These are phyloP conservation scores for Tolypocladium sp. DNA, from an alignment of 2,329 filamentous ascomycete genomes.

Conservation along the genomic window DNA sequence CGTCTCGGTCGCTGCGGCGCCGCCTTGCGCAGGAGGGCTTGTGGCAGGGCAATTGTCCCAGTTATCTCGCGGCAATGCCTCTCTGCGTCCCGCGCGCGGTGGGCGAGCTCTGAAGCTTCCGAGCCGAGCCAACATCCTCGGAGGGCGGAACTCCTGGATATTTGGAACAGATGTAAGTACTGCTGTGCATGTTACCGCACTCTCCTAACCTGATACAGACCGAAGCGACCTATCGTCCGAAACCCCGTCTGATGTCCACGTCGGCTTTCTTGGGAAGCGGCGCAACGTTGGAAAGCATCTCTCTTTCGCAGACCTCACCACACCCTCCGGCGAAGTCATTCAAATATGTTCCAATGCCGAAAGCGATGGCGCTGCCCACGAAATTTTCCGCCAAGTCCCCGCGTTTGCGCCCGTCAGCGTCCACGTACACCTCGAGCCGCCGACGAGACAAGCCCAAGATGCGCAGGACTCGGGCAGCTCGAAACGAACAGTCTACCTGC, in stretches of 20 bases:
- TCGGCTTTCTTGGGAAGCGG: slow-evolving; percentile 63
- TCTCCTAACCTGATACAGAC: slow-evolving; percentile 12
- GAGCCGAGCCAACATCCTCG: slow-evolving; percentile 5
- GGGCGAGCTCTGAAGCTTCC: background rate
- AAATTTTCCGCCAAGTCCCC: slow-evolving; percentile 34
- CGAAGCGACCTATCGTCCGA: slow-evolving; percentile 12
- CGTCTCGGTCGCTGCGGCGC: slow-evolving; percentile 13
- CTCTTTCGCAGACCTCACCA: slow-evolving; percentile 55
- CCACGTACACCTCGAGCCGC: slow-evolving; percentile 24
- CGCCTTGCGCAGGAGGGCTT: slow-evolving; percentile 8
- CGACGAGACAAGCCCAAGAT: slow-evolving; percentile 10
- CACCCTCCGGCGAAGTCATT: slow-evolving; percentile 27
- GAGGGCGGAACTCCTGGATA: slow-evolving; percentile 13
- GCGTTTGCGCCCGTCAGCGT: slow-evolving; percentile 45
- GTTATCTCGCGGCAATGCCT: background rate
- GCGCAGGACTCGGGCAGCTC: slow-evolving; percentile 12
- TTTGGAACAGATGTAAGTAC: slow-evolving; percentile 22
- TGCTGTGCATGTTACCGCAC: background rate
- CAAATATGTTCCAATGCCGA: slow-evolving; percentile 35
- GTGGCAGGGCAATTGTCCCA: background rate
- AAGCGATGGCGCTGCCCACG: slow-evolving; percentile 25
- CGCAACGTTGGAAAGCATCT: slow-evolving; percentile 60
- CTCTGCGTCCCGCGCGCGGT: background rate
- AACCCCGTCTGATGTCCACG: slow-evolving; percentile 7
- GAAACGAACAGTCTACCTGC: slow-evolving; percentile 56